phyloP scores from a whole-genome alignment of 2,329 filamentous ascomycete species.

The Pseudogymnoascus pannorum region DNA sequence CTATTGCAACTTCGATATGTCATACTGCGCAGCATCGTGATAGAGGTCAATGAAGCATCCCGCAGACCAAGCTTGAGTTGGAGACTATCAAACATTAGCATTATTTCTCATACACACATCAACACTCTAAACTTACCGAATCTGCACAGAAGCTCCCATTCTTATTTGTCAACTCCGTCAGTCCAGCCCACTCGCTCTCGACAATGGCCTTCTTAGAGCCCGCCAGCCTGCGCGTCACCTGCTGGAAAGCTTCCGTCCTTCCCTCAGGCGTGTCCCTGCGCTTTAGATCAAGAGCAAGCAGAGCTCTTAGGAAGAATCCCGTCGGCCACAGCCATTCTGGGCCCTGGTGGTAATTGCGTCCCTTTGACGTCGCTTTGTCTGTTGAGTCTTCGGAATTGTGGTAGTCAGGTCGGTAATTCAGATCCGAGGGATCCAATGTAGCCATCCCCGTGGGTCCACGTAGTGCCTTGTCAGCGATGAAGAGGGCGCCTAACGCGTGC shows the following conservation, averaged over 20 bases:
- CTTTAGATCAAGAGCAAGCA: slow-evolving; percentile 83
- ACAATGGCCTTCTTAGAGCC: slow-evolving; percentile 81
- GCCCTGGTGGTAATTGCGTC: slow-evolving; percentile 95
- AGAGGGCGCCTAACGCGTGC: slow-evolving; percentile 73
- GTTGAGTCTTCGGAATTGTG: slow-evolving; percentile 88
- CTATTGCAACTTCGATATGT: slow-evolving; percentile 11
- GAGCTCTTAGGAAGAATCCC: slow-evolving; percentile 85
- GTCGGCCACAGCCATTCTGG: slow-evolving; percentile 98
- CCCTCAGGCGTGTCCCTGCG: slow-evolving; percentile 59
- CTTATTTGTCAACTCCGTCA: slow-evolving; percentile 91
- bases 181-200: slow-evolving; percentile 76
- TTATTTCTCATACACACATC: slow-evolving; percentile 14
- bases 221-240: slow-evolving; percentile 74
- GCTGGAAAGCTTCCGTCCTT: slow-evolving; percentile 83
- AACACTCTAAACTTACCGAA: slow-evolving; percentile 56
- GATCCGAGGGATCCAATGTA: slow-evolving; percentile 83
- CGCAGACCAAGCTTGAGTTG: slow-evolving; percentile 94
- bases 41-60: slow-evolving; percentile 93
- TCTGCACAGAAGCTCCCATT: slow-evolving; percentile 76
- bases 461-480: slow-evolving; percentile 69
- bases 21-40: slow-evolving; percentile 64
- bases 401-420: slow-evolving; percentile 93
- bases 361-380: slow-evolving; percentile 88
- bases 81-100: slow-evolving; percentile 53
- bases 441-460: slow-evolving; percentile 91